Evolutionary conservation across 148 eudicot genomes (phyloP), one percentile per base, ranked within the genome.

Genomic region (Arctostaphylos glauca): DNA sequence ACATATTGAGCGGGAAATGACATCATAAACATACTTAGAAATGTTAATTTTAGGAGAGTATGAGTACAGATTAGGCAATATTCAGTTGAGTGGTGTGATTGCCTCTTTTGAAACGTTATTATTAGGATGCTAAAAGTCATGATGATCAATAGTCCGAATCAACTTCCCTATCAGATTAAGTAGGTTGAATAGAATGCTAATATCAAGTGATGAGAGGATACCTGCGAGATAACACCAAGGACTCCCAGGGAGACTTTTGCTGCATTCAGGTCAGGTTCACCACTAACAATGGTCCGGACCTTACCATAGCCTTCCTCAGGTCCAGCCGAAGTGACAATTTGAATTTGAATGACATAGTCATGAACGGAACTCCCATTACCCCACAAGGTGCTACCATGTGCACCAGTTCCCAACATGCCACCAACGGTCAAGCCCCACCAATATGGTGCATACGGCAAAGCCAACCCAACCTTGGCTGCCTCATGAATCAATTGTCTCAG

Each of bases 151-250:
- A 18, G 21, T 19, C 60, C 21, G 5, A 16, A 56, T 16, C 5
- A 7, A 56, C 18, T 56, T 56, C n/a, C 19, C 18, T 56, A 15
- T 4, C 18, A 56, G 18, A 56, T 56, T 56, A 56, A 16, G 18
- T n/a, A 56, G 2, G 16, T 16, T 56, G 60, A 14, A 56, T n/a
- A n/a, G n/a, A 21, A 8, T 6, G 2, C 23, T 6, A 66, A 23
- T 23, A 25, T 66, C 2, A 25, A 66, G 2, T 9, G 6, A 23
- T 70, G 4, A 50, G 31, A 2, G 3, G 2, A 13, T 86, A 94
- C 98, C 92, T 92, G 91, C 23, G 94, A 90, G 83, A 94, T 89
- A n/a, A 94, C 96, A 16, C 98, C 98, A 82, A 94, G 98, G 14
- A 94, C 96, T 46, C 98, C 98, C 21, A 94, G 92, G 5, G 98